Base-by-base conservation (phyloP, 2,329 filamentous ascomycete species). In the Paecilomyces variotii region DNA sequence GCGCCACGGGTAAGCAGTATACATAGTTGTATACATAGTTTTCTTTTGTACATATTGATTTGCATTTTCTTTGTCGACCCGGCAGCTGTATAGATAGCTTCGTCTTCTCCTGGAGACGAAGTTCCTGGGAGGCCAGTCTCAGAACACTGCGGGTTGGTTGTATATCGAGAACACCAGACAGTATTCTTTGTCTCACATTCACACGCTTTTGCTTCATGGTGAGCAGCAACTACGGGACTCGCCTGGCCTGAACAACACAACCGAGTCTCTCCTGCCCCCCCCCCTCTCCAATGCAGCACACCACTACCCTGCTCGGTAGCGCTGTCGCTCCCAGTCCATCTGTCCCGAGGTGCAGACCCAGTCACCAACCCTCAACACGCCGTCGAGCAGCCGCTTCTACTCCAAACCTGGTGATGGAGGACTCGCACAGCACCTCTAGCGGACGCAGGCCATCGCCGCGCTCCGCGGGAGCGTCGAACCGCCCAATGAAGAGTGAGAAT, bases 321-420 rank as follows among this genome's bases (percentile, higher is more conserved):
- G 63, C 64, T 55, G 62, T 69, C 57, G 72, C 72, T 59, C 71
- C 71, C 14, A 69, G 69, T 62, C 72, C 72, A 56, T 64, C 68
- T 55, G 67, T 74, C 45, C 70, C 70, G 56, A 74, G 68, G 26
- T 69, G 65, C 61, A 70, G 71, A 57, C 67, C 65, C 19, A 63
- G 64, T 19, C 39, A 45, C 19, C 39, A 45, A 24, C 39, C 39
- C 5, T 45, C 35, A n/a, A 5, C n/a, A 19, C 39, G 39, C 19
- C 39, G n/a, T 45, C n/a, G n/a, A 45, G 39, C 39, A 45, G 39
- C 39, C 3, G 39, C n/a, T 24, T 45, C 39, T 45, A 45, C 39
- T 45, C 39, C 39, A 45, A 45, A 45, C 19, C 39, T 45, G 39
- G 9, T 19, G 14, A 45, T 45, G 39, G 39, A 45, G n/a, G 14